Evolutionary conservation across 768 basidiomycete genomes (phyloP).

Genomic region (Lyophyllum shimeji): DNA sequence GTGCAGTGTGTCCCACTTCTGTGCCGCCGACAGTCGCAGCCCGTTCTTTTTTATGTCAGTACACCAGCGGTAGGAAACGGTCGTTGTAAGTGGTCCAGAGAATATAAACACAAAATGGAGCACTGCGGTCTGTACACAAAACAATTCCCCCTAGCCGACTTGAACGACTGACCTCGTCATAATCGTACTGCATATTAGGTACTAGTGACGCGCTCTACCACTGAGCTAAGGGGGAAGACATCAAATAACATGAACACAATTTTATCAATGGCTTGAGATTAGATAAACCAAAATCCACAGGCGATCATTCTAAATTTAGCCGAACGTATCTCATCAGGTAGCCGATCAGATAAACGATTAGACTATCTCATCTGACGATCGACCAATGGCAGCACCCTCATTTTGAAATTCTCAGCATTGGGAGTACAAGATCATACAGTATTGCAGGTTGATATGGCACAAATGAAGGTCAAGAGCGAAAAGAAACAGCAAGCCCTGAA

Average conservation of each 20-base stretch:
- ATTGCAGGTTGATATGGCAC: slow-evolving; percentile 27
- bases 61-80: too few species aligned
- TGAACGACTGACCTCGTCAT: too few species aligned
- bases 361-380: slow-evolving; percentile 2
- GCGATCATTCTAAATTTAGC: slow-evolving; percentile 4
- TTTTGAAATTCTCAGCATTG: neutral
- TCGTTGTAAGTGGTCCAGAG: too few species aligned
- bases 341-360: slow-evolving; percentile 9
- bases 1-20: too few species aligned
- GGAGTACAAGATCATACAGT: slow-evolving; percentile 28
- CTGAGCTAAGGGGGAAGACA: slow-evolving; percentile 32
- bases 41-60: too few species aligned
- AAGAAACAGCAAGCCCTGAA: slow-evolving; percentile 15
- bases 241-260: too few species aligned
- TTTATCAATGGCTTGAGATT: too few species aligned
- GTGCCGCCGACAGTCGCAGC: too few species aligned
- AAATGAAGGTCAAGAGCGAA: slow-evolving; percentile 15
- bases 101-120: too few species aligned
- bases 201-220: slow-evolving; percentile 39
- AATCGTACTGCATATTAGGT: neutral
- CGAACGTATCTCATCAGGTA: slow-evolving; percentile 4
- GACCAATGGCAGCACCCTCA: slow-evolving; percentile 8
- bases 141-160: too few species aligned
- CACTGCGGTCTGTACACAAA: too few species aligned
- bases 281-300: neutral